Evolutionary conservation across 2,329 filamentous ascomycete species (phyloP), one percentile per base, ranked within the genome.

Genomic region (Aspergillus sp.): DNA sequence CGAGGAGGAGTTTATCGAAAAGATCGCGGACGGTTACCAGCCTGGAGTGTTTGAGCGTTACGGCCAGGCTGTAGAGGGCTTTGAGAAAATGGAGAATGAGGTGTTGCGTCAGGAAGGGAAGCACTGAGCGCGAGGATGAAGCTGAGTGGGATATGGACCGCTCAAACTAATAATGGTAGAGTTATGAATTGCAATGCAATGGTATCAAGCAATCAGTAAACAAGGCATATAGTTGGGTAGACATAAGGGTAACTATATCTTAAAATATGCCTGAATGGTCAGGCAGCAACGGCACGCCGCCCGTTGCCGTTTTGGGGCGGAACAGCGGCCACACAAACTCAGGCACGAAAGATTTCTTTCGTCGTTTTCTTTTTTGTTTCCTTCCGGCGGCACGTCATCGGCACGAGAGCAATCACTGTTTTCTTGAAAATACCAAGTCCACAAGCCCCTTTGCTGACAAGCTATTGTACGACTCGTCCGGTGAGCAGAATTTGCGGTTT

Each of bases 1-100:
- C 62, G 94, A 96, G 77, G 88, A 89, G 66, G 88, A 88, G 0
- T 92, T 93, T 65, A 88, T 96, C 11, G 86, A 90, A 78, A 91
- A 86, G 79, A 89, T 97, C 48, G 91, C 89, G 42, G 85, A 90
- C 2, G 94, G 95, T 2, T 99, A 93, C 78, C 83, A 86, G 64
- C 78, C 87, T 65, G 89, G 86, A 0, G 80, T 88, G 2, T 98
- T 91, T 78, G 86, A 91, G 74, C 79, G 79, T 73, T 98, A 98
- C 76, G 92, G 90, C 0, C 81, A 83, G 49, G 90, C 93, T 10
- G 75, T 97, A 44, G 84, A 85, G 54, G 90, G 89, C 0, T 96
- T 96, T 77, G 87, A 88, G 69, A 80, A 83, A 76, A 89, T 94
- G 84, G 92, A 96, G 80, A 73, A 80, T 66, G 78, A 77, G 71